Conservation (phyloP, 805 yeast species). For the Starmerella floricola region DNA sequence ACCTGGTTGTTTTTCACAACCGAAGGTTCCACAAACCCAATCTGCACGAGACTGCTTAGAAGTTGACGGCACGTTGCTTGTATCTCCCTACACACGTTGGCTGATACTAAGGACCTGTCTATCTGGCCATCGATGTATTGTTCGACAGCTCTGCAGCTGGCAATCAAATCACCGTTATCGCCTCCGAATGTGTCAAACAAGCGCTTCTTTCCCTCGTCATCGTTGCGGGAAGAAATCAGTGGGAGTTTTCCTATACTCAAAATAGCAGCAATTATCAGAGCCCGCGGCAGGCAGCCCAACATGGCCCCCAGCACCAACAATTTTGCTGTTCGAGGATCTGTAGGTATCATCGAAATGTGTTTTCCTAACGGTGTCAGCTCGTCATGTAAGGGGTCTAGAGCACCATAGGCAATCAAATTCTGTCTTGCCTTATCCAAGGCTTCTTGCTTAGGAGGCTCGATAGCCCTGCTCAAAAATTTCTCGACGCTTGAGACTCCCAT, state of each 20-base stretch:
- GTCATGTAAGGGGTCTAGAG: slow-evolving; percentile 37
- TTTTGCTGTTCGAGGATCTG: slow-evolving; percentile 76
- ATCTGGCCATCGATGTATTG: slow-evolving; percentile 32
- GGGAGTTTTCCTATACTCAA: slow-evolving; percentile 58
- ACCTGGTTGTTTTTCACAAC: not conserved
- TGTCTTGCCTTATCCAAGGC: slow-evolving; percentile 42
- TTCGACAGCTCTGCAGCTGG: slow-evolving; percentile 47
- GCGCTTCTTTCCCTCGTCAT: slow-evolving; percentile 30
- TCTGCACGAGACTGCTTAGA: slow-evolving; percentile 55
- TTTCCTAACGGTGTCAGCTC: slow-evolving; percentile 66
- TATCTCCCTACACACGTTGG: slow-evolving; percentile 52
- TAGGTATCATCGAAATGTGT: slow-evolving; percentile 68
- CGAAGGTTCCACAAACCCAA: slow-evolving; percentile 55
- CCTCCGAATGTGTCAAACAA: slow-evolving; percentile 23
- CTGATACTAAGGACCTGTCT: slow-evolving; percentile 2
- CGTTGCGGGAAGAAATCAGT: slow-evolving; percentile 48
- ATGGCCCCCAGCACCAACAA: slow-evolving; percentile 65
- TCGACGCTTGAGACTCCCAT: slow-evolving; percentile 72
- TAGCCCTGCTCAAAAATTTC: slow-evolving; percentile 55
- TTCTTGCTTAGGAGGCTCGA: slow-evolving; percentile 62
- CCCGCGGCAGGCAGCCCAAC: slow-evolving; percentile 67
- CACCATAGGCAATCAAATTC: slow-evolving; percentile 58
- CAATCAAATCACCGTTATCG: slow-evolving; percentile 65
- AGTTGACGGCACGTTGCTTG: slow-evolving; percentile 59
- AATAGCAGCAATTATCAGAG: slow-evolving; percentile 71